Base-by-base conservation (phyloP, 441 rosid species). In the Pelargonium fulgidum region DNA sequence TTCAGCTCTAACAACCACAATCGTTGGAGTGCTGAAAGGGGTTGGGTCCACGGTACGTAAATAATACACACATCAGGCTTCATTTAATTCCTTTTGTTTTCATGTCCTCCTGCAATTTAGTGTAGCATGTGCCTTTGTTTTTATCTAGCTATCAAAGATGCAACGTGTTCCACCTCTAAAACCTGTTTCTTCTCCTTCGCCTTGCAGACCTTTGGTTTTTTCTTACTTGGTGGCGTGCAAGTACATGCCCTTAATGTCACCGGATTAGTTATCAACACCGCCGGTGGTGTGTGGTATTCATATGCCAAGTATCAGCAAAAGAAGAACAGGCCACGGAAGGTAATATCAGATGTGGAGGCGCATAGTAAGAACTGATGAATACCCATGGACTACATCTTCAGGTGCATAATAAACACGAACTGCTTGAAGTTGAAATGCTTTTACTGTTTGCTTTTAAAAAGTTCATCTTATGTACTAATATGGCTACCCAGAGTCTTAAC, bases 11-110 rank as follows among this genome's bases (percentile, higher is more conserved):
- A 93, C 99, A 62, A 93, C 99, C 52, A 91, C 99, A 70, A 93
- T 93, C 36, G 97, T 93, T 48, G 97, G 99, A 73, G 97, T 93
- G 71, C 97, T 91, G 74, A 91, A 93, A 83, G 97, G 99, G 65
- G 96, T 93, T 64, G 99, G 92, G 20, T 91, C 99, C 64, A 91
- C 95, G 76, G 99, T 93, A 79, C 63, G 97, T 87, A 22, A 63
- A 13, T 2, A 11, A 17, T 42, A 16, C 41, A 41, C 47, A 47
- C 61, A 29, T 29, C 20, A 26, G 61, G 22, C 42, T 54, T 11
- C 56, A 13, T 45, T 59, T 59, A 29, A 45, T 24, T 8, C 22
- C 59, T 52, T 69, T 42, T 10, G n/a, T 72, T 19, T 70, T 62
- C 36, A 8, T 19, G 7, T 41, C 77, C 67, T 70, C 62, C 48